Evolutionary conservation across 2,329 filamentous ascomycete genomes (phyloP), one percentile per base, ranked within the genome.

Genomic region (Macrophomina phaseolina): DNA sequence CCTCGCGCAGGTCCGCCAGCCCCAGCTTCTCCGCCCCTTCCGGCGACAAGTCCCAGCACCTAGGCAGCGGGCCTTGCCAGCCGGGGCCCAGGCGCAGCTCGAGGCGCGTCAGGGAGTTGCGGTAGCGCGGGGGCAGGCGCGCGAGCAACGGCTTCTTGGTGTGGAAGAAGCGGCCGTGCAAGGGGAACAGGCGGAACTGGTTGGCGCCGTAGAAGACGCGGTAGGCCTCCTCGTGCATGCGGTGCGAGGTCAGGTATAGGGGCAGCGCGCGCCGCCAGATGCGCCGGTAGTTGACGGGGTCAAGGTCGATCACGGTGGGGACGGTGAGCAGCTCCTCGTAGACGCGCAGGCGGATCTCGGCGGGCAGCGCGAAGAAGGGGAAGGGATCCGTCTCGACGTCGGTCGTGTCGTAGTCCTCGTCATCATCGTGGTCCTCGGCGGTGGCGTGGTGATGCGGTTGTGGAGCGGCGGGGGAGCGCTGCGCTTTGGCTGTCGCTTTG

Each of bases 1-100:
- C 84, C 56, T 83, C 86, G 66, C 78, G 77, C 75, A 88, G 90
- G 61, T 91, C 88, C 1, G 75, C 70, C 6, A 94, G 81, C 0
- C 90, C 90, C 0, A 93, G 81, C 38, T 34, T 48, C 16, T 12
- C 52, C 23, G 34, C 61, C 30, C 45, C 58, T 2, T 38, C 42
- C n/a, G 36, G 28, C 36, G 49, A 55, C 11, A 65, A 12, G 1
- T 88, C 86, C 89, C 91, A 93, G 60, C 89, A 87, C 40, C 82
- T 82, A 0, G 91, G 91, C 14, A 91, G 91, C 30, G 58, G 58
- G 67, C 85, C 85, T 68, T 82, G 88, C 87, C 90, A 94, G 23
- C 90, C 90, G 0, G 90, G 90, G 0, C 91, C 91, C 0, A 94
- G 81, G 2, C 91, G 86, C 64, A 94, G 78, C 76, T 94, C 89